These are phyloP conservation scores for Schizothecium vesticola DNA, from an alignment of 495 filamentous ascomycete genomes.

Conservation along the genomic window DNA sequence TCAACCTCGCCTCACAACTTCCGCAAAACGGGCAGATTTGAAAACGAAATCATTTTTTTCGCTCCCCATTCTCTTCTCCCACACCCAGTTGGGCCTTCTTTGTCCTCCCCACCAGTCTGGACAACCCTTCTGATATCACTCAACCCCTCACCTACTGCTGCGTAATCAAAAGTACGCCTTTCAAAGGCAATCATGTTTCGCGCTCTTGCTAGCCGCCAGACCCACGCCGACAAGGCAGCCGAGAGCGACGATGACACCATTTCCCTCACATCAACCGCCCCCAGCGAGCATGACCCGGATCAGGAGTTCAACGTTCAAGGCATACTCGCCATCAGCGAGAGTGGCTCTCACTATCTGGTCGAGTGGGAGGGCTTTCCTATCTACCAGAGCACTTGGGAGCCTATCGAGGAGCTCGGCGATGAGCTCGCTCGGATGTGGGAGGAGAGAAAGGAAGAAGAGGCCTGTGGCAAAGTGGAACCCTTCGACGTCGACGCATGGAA, in stretches of 20 bases:
- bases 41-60: not conserved
- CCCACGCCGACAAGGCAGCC: constrained; percentile 1
- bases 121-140: not conserved
- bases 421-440: constrained; percentile 50
- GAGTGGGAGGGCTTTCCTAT: constrained; percentile 61
- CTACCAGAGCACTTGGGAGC: constrained; percentile 60
- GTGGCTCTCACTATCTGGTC: constrained; percentile 52
- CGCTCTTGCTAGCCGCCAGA: not conserved
- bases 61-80: not conserved
- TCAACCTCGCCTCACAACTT: not conserved
- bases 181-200: not conserved
- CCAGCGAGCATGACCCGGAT: constrained; percentile 34
- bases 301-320: constrained; percentile 45
- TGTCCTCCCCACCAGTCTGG: not conserved
- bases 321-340: constrained; percentile 48
- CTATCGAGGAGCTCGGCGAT: constrained; percentile 46
- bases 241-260: constrained; percentile 51
- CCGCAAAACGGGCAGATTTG: not conserved
- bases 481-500: constrained; percentile 51
- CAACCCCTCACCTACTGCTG: not conserved
- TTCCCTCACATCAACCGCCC: constrained; percentile 57
- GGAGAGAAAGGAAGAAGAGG: constrained; percentile 42
- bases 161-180: not conserved
- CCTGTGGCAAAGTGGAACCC: constrained; percentile 29
- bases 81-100: not conserved